Evolutionary conservation across 2,329 filamentous ascomycete species (phyloP), one percentile per base, ranked within the genome.

Genomic region (Venturia effusa): DNA sequence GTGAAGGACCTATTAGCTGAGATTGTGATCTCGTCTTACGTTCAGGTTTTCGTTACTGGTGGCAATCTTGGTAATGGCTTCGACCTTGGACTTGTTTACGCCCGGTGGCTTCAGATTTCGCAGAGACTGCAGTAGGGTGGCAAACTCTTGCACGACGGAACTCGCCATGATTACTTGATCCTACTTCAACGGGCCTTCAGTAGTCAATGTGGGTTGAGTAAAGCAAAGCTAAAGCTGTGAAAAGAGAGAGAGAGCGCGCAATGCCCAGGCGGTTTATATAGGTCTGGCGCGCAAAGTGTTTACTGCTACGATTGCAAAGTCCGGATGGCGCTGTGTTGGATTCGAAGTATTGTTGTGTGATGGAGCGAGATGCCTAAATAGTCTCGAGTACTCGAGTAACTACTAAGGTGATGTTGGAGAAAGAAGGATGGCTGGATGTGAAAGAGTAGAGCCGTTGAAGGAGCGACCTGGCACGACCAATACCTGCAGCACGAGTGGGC

Each of bases 21-120:
- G 34, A 60, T 60, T 17, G 34, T 32, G 15, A 24, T n/a, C 15
- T 34, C 10, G 24, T 45, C 61, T 51, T 62, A 62, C 61, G 40
- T 37, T 48, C n/a, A 27, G 40, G 17, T 62, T 45, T 19, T 63
- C 37, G 10, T 55, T 45, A n/a, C 34, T 48, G n/a, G 92, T 88
- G 79, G 93, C 97, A 54, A 97, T 86, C 37, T 85, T 81, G 24
- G 93, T 97, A 77, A 99, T 86, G 74, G 86, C 86, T 70, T 84
- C 85, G 76, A 99, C 96, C 78, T 94, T 93, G 69, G 90, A 91
- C 70, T 92, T 92, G 67, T 92, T 96, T 65, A 97, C 92, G 74
- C 94, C 94, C 62, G 94, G 94, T 55, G 94, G 88, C 78, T 96
- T 97, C 73, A 97, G 82, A 69, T 84, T 83, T 72, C 93, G 88